A percentile compares a stretch with the other conserved stretches of the same genome.
Conservation (phyloP, 495 filamentous ascomycete species). For the Tuber indicum region DNA sequence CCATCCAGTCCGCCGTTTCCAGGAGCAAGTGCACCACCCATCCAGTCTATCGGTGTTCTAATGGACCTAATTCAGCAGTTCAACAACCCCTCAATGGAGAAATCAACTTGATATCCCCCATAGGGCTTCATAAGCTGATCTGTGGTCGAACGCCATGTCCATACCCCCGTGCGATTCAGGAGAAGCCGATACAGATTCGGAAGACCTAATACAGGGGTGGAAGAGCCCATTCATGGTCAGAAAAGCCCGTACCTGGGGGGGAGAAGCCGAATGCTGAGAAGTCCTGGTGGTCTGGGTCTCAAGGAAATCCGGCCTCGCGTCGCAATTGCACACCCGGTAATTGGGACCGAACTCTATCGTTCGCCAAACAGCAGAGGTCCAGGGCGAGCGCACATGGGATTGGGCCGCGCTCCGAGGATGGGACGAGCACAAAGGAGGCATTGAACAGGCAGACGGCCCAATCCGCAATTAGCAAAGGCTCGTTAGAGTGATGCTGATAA, state of each 20-base stretch:
- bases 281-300: not conserved
- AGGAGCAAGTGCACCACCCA: not conserved
- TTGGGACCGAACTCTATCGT: not conserved
- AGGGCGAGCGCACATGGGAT: slow-evolving; percentile 1
- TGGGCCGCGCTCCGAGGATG: slow-evolving; percentile 4
- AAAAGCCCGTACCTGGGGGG: not conserved
- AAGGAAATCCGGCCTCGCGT: not conserved
- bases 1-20: not conserved
- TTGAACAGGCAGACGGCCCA: not conserved
- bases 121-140: not conserved
- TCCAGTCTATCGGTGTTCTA: not conserved
- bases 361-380: not conserved
- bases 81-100: not conserved
- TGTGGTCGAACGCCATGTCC: not conserved
- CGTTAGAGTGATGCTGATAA: not conserved
- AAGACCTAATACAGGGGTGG: not conserved
- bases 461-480: not conserved
- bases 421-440: not conserved
- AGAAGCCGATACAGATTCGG: not conserved
- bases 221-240: not conserved
- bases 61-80: not conserved
- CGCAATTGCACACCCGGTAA: not conserved
- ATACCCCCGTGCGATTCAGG: not conserved
- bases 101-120: not conserved
- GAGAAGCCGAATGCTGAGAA: not conserved